Conservation (phyloP, 1,284 basidiomycete genomes). For the Leccinum fuscescens region DNA sequence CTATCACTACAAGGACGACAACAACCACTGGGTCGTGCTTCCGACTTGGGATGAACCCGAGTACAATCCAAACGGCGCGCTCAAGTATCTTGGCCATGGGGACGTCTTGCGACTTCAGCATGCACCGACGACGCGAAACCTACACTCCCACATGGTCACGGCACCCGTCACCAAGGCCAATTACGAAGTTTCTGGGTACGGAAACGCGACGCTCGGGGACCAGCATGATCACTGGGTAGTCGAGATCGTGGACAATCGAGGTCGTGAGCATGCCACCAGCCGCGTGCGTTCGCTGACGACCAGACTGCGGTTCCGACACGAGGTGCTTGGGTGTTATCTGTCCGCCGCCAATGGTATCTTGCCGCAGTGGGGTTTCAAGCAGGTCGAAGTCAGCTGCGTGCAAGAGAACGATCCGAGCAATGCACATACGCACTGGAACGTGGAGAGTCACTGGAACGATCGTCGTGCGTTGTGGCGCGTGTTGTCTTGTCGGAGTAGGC, state of each 20-base stretch:
- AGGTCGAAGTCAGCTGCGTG: slow-evolving; percentile 84
- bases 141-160: slow-evolving; percentile 89
- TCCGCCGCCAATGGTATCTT: slow-evolving; percentile 86
- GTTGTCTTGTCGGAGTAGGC: background rate
- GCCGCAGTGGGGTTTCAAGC: slow-evolving; percentile 99
- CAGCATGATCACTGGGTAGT: slow-evolving; percentile 89
- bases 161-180: slow-evolving; percentile 91
- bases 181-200: slow-evolving; percentile 92
- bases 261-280: slow-evolving; percentile 63
- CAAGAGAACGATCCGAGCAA: slow-evolving; percentile 85
- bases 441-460: slow-evolving; percentile 96
- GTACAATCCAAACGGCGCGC: slow-evolving; percentile 61
- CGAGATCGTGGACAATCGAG: slow-evolving; percentile 87
- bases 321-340: slow-evolving; percentile 82
- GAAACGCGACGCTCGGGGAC: slow-evolving; percentile 86
- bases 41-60: slow-evolving; percentile 84
- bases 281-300: slow-evolving; percentile 90
- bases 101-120: slow-evolving; percentile 85
- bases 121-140: slow-evolving; percentile 77
- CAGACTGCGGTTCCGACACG: slow-evolving; percentile 81
- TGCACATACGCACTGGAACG: slow-evolving; percentile 94
- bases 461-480: slow-evolving; percentile 57
- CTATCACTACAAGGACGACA: slow-evolving; percentile 98
- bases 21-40: slow-evolving; percentile 89
- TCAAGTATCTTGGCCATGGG: slow-evolving; percentile 75